These are phyloP conservation scores for Eimeria necatrix DNA, from an alignment of 169 alveolate genomes.

Conservation along the genomic window DNA sequence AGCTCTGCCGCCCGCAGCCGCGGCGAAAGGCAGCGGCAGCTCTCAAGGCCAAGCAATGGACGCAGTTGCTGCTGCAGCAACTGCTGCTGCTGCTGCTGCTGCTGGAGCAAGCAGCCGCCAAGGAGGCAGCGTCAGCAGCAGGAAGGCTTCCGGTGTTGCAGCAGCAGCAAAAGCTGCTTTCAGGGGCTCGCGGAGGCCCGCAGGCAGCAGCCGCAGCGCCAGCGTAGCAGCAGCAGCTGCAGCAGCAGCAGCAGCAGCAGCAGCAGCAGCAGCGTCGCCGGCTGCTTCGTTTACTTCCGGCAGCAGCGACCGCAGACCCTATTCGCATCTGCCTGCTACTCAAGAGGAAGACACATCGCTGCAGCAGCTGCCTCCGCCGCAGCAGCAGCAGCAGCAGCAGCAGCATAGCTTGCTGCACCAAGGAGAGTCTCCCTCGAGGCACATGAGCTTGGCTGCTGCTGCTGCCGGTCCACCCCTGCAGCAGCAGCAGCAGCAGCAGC, in stretches of 20 bases:
- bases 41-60: background rate
- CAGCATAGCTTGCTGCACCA: background rate
- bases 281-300: constrained; percentile 22
- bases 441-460: background rate
- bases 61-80: background rate
- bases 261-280: constrained; percentile 31
- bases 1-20: constrained; percentile 12
- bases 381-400: constrained; percentile 42
- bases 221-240: background rate
- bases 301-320: constrained; percentile 1
- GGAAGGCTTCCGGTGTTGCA: background rate
- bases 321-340: background rate
- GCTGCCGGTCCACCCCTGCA: background rate
- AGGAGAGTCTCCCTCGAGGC: constrained; percentile 1
- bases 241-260: background rate
- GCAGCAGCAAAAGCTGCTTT: background rate
- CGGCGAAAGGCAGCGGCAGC: background rate
- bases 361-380: constrained; percentile 12
- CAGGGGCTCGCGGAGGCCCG: background rate
- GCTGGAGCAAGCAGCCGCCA: constrained; percentile 27
- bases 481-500: background rate
- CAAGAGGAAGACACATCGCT: constrained; percentile 1
- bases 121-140: background rate
- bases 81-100: background rate
- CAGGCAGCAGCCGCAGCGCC: background rate